Conservation (phyloP, 257 asterid species). For the Solanum commersonii region DNA sequence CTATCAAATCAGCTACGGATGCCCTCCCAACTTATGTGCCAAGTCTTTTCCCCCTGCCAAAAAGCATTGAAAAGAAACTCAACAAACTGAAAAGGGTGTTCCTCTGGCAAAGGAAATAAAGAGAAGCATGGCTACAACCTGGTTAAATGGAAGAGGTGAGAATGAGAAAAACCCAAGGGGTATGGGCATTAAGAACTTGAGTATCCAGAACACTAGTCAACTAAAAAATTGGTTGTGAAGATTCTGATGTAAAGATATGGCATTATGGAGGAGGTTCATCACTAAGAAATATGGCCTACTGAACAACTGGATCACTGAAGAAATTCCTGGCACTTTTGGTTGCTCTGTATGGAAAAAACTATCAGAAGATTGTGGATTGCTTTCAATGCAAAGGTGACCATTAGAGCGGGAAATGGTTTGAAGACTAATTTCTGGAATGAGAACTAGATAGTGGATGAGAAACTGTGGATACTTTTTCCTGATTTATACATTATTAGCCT, state of each 20-base stretch:
- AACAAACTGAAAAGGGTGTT: no score
- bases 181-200: not conserved
- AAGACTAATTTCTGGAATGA: not conserved
- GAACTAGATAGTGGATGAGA: not conserved
- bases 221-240: not conserved
- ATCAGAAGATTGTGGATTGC: not conserved
- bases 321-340: not conserved
- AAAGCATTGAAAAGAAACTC: not conserved
- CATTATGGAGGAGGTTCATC: not conserved
- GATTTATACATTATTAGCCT: not conserved
- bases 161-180: not conserved
- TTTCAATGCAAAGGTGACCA: not conserved
- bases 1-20: not conserved
- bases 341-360: not conserved
- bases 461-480: not conserved
- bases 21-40: not conserved
- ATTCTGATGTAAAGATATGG: not conserved
- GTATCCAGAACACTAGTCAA: not conserved
- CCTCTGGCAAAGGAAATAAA: no score
- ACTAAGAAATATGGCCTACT: not conserved
- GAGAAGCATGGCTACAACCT: not conserved
- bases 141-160: not conserved
- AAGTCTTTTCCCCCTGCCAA: not conserved
- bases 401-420: not conserved
- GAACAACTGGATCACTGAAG: not conserved